phyloP scores from a whole-genome alignment of 306 rosid genomes.

The Begonia peltatifolia region DNA sequence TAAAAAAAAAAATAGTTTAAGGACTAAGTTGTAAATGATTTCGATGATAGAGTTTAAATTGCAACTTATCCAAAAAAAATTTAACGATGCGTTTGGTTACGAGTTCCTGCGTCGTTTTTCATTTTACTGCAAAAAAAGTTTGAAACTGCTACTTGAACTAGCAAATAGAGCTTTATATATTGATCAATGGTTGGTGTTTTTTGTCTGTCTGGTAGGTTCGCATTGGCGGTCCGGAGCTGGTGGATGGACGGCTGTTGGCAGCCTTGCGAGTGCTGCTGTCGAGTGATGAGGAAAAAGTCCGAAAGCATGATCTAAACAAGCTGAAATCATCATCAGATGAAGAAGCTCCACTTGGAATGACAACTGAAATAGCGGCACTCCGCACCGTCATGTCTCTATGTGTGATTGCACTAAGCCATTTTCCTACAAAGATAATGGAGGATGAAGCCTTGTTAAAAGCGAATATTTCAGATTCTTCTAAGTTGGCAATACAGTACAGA shows the following conservation, averaged over 20 bases:
- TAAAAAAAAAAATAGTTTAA: too few species aligned
- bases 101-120: too few species aligned
- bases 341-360: constrained; percentile 80
- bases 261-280: constrained; percentile 66
- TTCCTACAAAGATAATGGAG: constrained; percentile 85
- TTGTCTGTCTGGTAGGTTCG: constrained; percentile 35
- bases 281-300: constrained; percentile 28
- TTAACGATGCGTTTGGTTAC: too few species aligned
- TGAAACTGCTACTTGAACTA: too few species aligned
- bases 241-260: constrained; percentile 82
- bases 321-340: constrained; percentile 57
- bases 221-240: constrained; percentile 59
- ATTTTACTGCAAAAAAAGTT: too few species aligned
- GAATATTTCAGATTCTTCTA: constrained; percentile 42
- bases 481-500: constrained; percentile 72
- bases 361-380: constrained; percentile 53
- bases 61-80: too few species aligned
- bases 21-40: too few species aligned
- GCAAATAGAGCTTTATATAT: too few species aligned
- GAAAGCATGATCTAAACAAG: constrained; percentile 37
- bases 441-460: constrained; percentile 53
- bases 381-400: constrained; percentile 67
- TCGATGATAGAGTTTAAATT: too few species aligned
- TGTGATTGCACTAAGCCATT: constrained; percentile 76
- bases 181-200: not conserved